phyloP scores from a whole-genome alignment of 768 basidiomycete genomes.

The Porphyrellus cyaneotinctus region DNA sequence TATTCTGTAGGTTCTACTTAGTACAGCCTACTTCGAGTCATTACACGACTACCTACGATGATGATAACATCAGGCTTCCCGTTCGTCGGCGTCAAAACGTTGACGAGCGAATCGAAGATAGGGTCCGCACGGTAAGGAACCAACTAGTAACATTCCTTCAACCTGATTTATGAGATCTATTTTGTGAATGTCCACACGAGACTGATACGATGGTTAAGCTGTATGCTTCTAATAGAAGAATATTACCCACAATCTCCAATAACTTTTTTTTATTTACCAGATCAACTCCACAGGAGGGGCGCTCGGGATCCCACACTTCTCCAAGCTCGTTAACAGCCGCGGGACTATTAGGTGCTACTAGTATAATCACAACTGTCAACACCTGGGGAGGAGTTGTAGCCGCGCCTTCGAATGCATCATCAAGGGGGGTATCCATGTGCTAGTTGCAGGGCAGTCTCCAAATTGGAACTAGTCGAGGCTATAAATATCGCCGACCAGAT shows the following conservation, averaged over 20 bases:
- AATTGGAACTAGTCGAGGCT: no score
- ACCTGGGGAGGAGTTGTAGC: background rate
- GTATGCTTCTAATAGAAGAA: no score
- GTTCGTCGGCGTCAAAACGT: conserved; percentile 26
- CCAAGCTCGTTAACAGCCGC: conserved; percentile 19
- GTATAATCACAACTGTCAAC: no score
- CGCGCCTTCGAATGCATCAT: conserved; percentile 9
- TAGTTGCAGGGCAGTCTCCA: conserved; percentile 19
- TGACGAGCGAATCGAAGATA: no score
- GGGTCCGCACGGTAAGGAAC: no score
- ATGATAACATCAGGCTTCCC: conserved; percentile 34
- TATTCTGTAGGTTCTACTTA: conserved; percentile 18
- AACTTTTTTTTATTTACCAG: no score
- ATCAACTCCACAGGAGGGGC: conserved; percentile 19
- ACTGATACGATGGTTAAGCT: no score
- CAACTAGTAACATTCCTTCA: no score
- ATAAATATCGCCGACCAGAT: no score
- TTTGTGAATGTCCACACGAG: no score
- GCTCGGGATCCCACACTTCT: conserved; percentile 20
- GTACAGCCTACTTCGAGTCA: background rate
- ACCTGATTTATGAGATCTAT: no score
- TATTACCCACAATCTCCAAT: no score
- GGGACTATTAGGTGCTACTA: conserved; percentile 11
- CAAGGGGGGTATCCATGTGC: conserved; percentile 27
- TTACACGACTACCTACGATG: conserved; percentile 24